phyloP scores from a whole-genome alignment of 768 basidiomycete species.

The Tylopilus sp. region DNA sequence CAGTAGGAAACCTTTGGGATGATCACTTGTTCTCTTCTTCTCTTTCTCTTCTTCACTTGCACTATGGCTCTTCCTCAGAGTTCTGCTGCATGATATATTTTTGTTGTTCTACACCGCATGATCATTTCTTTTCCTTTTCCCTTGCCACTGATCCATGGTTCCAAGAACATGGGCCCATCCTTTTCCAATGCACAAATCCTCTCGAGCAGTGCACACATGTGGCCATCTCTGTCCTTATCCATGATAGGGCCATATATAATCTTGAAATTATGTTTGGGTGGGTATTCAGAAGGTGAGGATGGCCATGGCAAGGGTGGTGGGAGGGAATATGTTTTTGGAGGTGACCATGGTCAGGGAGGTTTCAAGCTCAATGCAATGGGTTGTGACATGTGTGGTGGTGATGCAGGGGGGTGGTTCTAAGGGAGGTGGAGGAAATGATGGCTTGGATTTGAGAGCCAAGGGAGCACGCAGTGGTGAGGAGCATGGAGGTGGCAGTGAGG shows the following conservation, averaged over 20 bases:
- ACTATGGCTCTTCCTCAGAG: too few relatives aligned
- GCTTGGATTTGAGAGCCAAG: conserved; percentile 23
- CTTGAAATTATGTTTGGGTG: conserved; percentile 50
- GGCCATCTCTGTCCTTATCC: conserved; percentile 44
- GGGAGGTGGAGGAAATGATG: conserved; percentile 23
- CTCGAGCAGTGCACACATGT: conserved; percentile 37
- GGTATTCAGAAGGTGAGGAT: conserved; percentile 48
- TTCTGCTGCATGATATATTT: too few relatives aligned
- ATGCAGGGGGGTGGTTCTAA: conserved; percentile 15
- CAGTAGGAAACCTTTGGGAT: too few relatives aligned
- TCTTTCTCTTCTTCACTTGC: too few relatives aligned
- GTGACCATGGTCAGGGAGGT: conserved; percentile 4
- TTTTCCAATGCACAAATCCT: conserved; percentile 31
- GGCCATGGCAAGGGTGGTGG: conserved; percentile 52
- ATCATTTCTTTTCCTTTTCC: conserved; percentile 60
- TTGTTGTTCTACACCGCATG: too few relatives aligned
- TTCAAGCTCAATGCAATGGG: conserved; percentile 29
- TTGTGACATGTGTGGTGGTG: conserved; percentile 26
- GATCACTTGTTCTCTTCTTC: too few relatives aligned
- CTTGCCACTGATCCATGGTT: conserved; percentile 55
- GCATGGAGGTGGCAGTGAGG: conserved; percentile 24
- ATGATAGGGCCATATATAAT: conserved; percentile 59
- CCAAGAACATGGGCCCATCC: conserved; percentile 17
- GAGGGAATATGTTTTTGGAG: conserved; percentile 36
- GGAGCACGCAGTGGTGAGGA: conserved; percentile 22